Evolutionary conservation across 2,329 filamentous ascomycete genomes (phyloP).

Genomic region (Bipolaris bicolor): DNA sequence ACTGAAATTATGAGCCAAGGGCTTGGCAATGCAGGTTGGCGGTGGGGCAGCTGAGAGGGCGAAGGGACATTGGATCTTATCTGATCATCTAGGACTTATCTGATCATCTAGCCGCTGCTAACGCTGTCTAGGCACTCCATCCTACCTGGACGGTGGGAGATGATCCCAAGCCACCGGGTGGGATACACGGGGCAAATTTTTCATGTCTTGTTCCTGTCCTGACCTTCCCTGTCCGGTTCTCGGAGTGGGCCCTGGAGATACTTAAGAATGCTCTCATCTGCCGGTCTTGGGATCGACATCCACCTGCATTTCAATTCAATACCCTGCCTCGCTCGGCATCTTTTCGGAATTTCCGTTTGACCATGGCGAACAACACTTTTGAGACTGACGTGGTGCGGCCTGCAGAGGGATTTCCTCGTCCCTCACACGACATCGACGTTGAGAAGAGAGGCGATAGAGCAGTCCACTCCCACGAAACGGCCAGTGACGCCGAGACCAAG

Average conservation of each 20-base stretch:
- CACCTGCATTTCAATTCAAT: constrained; percentile 19
- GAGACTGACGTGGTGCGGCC: constrained; percentile 25
- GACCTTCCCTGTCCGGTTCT: constrained; percentile 31
- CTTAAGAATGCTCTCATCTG: constrained; percentile 23
- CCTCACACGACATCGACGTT: constrained; percentile 23
- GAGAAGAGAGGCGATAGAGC: constrained; percentile 28
- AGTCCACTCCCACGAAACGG: constrained; percentile 12
- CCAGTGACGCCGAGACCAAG: constrained; percentile 20
- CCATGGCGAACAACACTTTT: constrained; percentile 20
- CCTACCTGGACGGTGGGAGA: constrained; percentile 22
- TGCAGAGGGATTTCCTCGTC: constrained; percentile 12
- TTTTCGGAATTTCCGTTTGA: constrained; percentile 12
- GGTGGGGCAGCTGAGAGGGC: constrained; percentile 8
- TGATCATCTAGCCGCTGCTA: constrained; percentile 35
- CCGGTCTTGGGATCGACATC: constrained; percentile 18
- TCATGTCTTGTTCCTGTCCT: constrained; percentile 15
- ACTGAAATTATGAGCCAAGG: constrained; percentile 21
- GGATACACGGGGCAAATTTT: constrained; percentile 28
- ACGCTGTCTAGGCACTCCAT: constrained; percentile 23
- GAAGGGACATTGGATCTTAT: constrained; percentile 35
- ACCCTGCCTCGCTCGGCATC: constrained; percentile 18
- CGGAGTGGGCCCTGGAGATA: constrained; percentile 24
- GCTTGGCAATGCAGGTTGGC: constrained; percentile 18
- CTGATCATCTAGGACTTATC: constrained; percentile 38
- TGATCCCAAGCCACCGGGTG: constrained; percentile 32